A percentile compares a stretch with the other conserved stretches of the same genome.
These are phyloP conservation scores for Harringtonia aguacate DNA, from an alignment of 2,329 filamentous ascomycete genomes.

Conservation along the genomic window DNA sequence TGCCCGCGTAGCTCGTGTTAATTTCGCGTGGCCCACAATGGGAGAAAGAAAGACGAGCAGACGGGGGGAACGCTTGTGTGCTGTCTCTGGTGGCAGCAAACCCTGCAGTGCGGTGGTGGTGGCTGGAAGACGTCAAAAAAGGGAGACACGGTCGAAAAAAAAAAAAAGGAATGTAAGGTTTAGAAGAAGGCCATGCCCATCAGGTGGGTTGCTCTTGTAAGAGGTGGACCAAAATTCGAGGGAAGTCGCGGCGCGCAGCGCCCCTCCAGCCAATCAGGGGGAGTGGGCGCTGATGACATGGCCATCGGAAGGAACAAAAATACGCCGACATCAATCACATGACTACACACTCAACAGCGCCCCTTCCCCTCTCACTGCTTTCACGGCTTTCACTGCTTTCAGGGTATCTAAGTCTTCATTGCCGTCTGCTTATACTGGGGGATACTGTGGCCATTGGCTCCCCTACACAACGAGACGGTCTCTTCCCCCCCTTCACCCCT, in stretches of 20 bases:
- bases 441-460: too few species aligned
- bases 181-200: not conserved
- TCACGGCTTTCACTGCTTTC: too few species aligned
- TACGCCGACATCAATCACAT: not conserved
- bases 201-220: not conserved
- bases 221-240: not conserved
- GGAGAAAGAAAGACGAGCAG: not conserved
- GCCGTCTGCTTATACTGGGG: too few species aligned
- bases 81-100: too few species aligned
- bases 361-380: too few species aligned
- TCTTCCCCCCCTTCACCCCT: too few species aligned
- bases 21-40: too few species aligned
- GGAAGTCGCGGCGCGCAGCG: constrained; percentile 2
- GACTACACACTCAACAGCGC: not conserved
- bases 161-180: not conserved
- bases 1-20: too few species aligned
- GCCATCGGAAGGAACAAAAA: not conserved
- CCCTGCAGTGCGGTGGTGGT: too few species aligned
- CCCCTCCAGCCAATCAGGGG: not conserved
- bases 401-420: too few species aligned
- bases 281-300: not conserved
- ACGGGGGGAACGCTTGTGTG: not conserved
- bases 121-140: not conserved
- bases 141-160: not conserved
- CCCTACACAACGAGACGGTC: too few species aligned